Conservation (phyloP, 2,329 filamentous ascomycete species). For the Neopestalotiopsis sp. region DNA sequence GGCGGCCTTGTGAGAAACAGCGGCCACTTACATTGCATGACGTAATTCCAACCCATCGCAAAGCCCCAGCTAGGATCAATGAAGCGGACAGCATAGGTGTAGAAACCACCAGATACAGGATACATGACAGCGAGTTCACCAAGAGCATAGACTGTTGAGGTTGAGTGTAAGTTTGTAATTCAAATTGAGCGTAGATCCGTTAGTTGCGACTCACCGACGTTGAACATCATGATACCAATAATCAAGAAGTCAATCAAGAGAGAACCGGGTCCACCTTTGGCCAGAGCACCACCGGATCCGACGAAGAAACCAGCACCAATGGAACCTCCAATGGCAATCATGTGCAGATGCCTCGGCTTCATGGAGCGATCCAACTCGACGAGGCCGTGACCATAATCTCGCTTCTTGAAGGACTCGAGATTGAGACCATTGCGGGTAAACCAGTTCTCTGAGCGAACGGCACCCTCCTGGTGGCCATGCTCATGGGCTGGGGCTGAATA, state of each 20-base stretch:
- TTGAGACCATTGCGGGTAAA: slow-evolving; percentile 46
- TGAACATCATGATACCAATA: slow-evolving; percentile 65
- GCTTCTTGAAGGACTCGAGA: slow-evolving; percentile 46
- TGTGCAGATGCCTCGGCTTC: slow-evolving; percentile 55
- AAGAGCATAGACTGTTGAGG: slow-evolving; percentile 55
- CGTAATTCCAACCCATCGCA: slow-evolving; percentile 49
- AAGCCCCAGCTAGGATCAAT: slow-evolving; percentile 55
- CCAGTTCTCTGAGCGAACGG: slow-evolving; percentile 33
- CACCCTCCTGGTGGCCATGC: slow-evolving; percentile 23
- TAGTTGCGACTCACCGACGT: slow-evolving; percentile 44
- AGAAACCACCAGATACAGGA: slow-evolving; percentile 54
- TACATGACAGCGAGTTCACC: slow-evolving; percentile 57
- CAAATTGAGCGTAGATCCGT: background rate
- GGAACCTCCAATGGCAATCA: slow-evolving; percentile 56
- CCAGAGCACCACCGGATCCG: slow-evolving; percentile 57
- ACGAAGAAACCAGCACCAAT: slow-evolving; percentile 69
- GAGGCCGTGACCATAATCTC: slow-evolving; percentile 39
- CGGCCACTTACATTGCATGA: slow-evolving; percentile 43
- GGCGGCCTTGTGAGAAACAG: no score
- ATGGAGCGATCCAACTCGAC: slow-evolving; percentile 46
- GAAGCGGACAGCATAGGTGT: slow-evolving; percentile 54
- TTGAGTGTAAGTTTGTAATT: background rate
- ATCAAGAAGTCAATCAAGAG: slow-evolving; percentile 56
- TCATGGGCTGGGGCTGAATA: slow-evolving; percentile 24
- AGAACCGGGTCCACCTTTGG: slow-evolving; percentile 49